A percentile compares a stretch with the other conserved stretches of the same genome.
phyloP scores from a whole-genome alignment of 148 eudicot species.

The Nepenthes gracilis region DNA sequence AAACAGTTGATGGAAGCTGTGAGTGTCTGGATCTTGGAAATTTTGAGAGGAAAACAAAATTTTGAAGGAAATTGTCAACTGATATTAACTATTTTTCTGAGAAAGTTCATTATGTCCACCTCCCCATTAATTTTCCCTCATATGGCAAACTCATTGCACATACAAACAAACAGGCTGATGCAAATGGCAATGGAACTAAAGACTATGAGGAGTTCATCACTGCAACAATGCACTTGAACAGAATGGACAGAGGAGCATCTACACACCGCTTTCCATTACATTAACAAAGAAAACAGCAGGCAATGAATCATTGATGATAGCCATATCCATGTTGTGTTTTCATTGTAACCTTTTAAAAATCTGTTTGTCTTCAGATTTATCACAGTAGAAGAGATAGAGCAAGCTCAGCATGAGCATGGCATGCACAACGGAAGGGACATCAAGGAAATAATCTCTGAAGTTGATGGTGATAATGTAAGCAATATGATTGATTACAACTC shows the following conservation, averaged over 20 bases:
- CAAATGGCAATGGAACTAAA: slow-evolving; percentile 91
- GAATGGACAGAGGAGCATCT: slow-evolving; percentile 98
- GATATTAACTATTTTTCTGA: not conserved
- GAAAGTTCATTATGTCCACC: too few relatives aligned
- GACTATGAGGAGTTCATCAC: slow-evolving; percentile 98
- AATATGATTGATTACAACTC: not conserved
- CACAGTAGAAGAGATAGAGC: slow-evolving; percentile 86
- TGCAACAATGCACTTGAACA: slow-evolving; percentile 94
- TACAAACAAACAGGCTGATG: slow-evolving; percentile 72
- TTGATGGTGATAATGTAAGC: slow-evolving; percentile 80
- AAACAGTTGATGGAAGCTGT: slow-evolving; percentile 60
- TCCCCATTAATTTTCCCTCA: too few relatives aligned
- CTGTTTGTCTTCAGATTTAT: slow-evolving; percentile 37
- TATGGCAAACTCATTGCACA: too few relatives aligned
- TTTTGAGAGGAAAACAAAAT: not conserved
- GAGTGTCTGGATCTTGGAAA: slow-evolving; percentile 7
- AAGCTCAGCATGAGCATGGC: slow-evolving; percentile 74
- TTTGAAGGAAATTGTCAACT: not conserved
- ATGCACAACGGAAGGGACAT: slow-evolving; percentile 73
- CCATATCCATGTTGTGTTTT: not conserved
- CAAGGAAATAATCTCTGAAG: slow-evolving; percentile 80
- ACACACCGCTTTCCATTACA: slow-evolving; percentile 93
- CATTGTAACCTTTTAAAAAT: not conserved
- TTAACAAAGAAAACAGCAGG: slow-evolving; percentile 97
- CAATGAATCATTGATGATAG: slow-evolving; percentile 11